Evolutionary conservation across 83 land plant species (phyloP), one percentile per base, ranked within the genome.

Genomic region (Picea mariana): DNA sequence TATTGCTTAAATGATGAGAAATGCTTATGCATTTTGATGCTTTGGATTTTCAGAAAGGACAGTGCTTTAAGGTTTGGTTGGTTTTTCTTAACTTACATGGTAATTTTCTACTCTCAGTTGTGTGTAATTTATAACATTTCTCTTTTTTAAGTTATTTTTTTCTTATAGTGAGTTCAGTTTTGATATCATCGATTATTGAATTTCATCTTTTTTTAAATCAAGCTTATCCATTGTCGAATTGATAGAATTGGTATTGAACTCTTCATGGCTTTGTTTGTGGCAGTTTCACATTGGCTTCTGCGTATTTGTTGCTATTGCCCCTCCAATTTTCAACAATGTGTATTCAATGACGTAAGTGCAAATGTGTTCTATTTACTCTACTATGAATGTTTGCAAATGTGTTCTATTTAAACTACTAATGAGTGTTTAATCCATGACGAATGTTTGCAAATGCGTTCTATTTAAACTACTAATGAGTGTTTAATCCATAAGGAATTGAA

Each of bases 301-400:
- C 67, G 91, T 93, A 78, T 59, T 95, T 84, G 97, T 96, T 87
- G 95, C 98, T 17, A 90, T 97, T 67, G 99, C 99, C 71, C 99
- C 99, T 88, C 99, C 99, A 31, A 31, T 97, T 84, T 88, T 97
- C 60, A 95, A 95, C 83, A 89, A 92, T 77, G 99, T 98, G 73
- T 88, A 89, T 64, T 97, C 99, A 34, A 80, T 97, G 77, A 89
- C 99, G 99, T 97, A 88, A 90, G 99, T 91, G 24, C 52, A 71
- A 18, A 7, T 71, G 3, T 40, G 9, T 40, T 17, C 21, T 71
- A 6, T 71, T 40, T 71, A 71, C 12, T 2, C 24, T 9, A 24
- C 24, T 9, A 67, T 31, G 31, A 31, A 27, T 27, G 31, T 27
- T 27, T 27, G 31, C 31, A 27, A 27, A 27, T 27, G 31, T 1